Conservation (phyloP, 1,139 yeast genomes). For the Lodderomyces orthopsilosis region DNA sequence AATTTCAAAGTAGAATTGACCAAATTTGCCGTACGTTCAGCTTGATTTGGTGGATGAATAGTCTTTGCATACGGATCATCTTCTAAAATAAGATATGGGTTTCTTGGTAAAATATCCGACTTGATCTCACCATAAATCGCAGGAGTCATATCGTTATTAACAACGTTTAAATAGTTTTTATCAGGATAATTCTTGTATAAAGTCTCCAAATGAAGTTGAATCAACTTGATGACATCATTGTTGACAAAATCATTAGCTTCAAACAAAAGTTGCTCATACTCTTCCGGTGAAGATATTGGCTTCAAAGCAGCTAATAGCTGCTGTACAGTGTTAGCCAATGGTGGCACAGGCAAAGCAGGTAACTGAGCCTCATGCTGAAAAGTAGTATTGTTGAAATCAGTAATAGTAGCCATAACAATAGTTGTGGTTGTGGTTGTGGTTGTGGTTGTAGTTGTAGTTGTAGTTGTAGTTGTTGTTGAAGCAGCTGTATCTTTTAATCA, state of each 20-base stretch:
- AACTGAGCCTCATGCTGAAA: constrained; percentile 25
- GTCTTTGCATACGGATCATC: constrained; percentile 64
- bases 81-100: constrained; percentile 69
- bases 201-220: constrained; percentile 54
- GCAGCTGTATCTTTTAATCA: too few relatives aligned
- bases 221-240: constrained; percentile 36
- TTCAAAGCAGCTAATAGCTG: constrained; percentile 49
- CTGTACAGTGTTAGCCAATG: constrained; percentile 39
- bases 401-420: background rate
- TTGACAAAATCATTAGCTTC: constrained; percentile 46
- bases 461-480: background rate
- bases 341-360: constrained; percentile 57
- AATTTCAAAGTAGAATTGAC: constrained; percentile 66
- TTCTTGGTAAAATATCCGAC: constrained; percentile 69
- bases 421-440: background rate
- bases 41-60: constrained; percentile 61
- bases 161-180: constrained; percentile 57
- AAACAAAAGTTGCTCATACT: constrained; percentile 34
- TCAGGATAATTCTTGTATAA: constrained; percentile 36
- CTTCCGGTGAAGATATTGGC: constrained; percentile 47
- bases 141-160: constrained; percentile 57
- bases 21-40: constrained; percentile 64
- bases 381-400: constrained; percentile 13
- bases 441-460: background rate
- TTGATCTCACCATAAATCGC: constrained; percentile 64